Base-by-base conservation (phyloP, 306 rosid species). In the Rosa persica region DNA sequence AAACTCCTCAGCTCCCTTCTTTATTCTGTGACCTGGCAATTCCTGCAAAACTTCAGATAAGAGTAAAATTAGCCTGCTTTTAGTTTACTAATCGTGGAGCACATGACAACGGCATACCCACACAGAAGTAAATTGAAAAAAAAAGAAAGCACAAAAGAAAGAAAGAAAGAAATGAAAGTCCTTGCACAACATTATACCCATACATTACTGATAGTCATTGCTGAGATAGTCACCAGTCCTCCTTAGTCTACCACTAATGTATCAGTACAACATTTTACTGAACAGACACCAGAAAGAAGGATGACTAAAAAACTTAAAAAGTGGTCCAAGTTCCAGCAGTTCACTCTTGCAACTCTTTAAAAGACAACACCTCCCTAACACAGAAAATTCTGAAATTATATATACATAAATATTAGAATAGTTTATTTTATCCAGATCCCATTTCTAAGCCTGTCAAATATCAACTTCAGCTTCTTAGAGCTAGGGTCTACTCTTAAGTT, bases 41-140 rank as follows among this genome's bases (percentile, higher is more conserved):
- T 27, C 77, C 77, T 55, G 73, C 77, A 82, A 67, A 30, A 54
- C 25, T 79, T 73, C 79, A 83, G 70, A 61, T 69, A 62, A 62
- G 70, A 64, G 74, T 22, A 58, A 22, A 22, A 57, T 57, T 57
- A 57, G 64, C 64, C 15, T n/a, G 10, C 23, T 57, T 57, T 0
- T 22, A 57, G 30, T 9, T 12, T 57, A 76, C 30, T 62, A 47
- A 79, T 72, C 8, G 30, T 22, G 43, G 10, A 60, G 38, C n/a
- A 20, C 22, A 10, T 7, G 38, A 8, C 42, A 4, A 17, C 6
- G 4, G 5, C 34, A 22, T 5, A 1, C 51, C 9, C 68, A 23
- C 5, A 57, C 12, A 40, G 6, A 48, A 13, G 49, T 15, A 2
- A 75, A 23, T 22, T 7, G 43, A 15, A 17, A 38, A 43, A 38